Conservation (phyloP, 2,329 filamentous ascomycete genomes). For the Pseudogymnoascus sp. region DNA sequence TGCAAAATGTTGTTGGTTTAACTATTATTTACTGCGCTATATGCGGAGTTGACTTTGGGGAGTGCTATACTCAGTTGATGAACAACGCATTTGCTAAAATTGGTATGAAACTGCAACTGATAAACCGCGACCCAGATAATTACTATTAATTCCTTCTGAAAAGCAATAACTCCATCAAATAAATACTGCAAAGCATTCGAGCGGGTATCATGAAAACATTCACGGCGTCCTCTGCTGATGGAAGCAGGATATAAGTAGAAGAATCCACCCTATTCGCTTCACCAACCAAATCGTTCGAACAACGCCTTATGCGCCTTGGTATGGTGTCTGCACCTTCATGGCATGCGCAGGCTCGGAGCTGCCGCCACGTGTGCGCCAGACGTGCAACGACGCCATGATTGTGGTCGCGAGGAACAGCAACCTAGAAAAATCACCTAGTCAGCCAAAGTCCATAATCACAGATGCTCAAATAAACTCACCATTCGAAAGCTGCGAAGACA, state of each 20-base stretch:
- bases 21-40: background rate
- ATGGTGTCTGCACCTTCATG: background rate
- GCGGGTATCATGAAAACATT: background rate
- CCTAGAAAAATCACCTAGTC: constrained; percentile 29
- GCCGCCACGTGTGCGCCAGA: constrained; percentile 31
- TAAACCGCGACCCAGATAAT: background rate
- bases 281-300: background rate
- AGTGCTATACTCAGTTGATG: background rate
- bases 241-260: background rate
- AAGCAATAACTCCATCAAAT: background rate
- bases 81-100: background rate
- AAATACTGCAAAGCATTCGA: background rate
- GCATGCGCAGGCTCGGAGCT: background rate
- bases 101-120: background rate
- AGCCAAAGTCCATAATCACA: background rate
- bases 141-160: background rate
- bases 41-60: background rate
- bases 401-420: constrained; percentile 43
- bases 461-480: constrained; percentile 28
- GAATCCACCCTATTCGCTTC: too few relatives aligned
- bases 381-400: constrained; percentile 38
- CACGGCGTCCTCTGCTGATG: background rate
- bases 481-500: constrained; percentile 40
- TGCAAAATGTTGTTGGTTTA: background rate
- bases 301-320: background rate